These are phyloP conservation scores for Ustanciosporium gigantosporum DNA, from an alignment of 1,284 basidiomycete species.

Conservation along the genomic window DNA sequence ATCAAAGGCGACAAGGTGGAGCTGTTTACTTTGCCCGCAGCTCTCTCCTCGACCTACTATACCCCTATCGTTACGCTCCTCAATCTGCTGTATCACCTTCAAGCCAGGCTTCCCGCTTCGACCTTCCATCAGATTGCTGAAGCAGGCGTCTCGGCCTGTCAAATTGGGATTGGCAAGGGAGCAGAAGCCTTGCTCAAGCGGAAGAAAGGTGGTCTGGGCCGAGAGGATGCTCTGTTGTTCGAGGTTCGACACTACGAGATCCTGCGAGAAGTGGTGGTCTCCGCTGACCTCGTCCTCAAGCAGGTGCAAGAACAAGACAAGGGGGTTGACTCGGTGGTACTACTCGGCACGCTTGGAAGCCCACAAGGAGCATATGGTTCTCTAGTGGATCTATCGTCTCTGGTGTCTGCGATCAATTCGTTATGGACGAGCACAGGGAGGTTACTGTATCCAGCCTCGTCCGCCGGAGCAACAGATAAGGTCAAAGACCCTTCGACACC, in stretches of 20 bases:
- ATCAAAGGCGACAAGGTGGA: constrained; percentile 17
- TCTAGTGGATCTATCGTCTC: constrained; percentile 21
- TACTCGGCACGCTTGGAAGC: too few relatives aligned
- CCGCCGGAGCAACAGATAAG: neutral
- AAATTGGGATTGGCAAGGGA: constrained; percentile 10
- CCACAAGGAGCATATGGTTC: neutral
- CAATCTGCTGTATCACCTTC: constrained; percentile 27
- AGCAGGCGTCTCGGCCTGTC: constrained; percentile 15
- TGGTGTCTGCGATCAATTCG: constrained; percentile 36
- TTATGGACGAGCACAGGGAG: constrained; percentile 36
- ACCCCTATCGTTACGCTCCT: constrained; percentile 17
- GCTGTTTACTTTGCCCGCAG: constrained; percentile 19
- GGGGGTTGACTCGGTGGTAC: too few relatives aligned
- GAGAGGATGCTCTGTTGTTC: constrained; percentile 28
- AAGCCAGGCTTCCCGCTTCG: constrained; percentile 8
- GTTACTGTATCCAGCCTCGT: constrained; percentile 19
- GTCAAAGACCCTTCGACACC: neutral
- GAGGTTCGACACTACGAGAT: constrained; percentile 29
- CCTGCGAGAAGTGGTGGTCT: constrained; percentile 29
- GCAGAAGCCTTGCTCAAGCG: constrained; percentile 9
- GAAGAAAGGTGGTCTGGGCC: constrained; percentile 6
- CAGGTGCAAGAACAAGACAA: constrained; percentile 10
- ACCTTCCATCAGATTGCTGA: constrained; percentile 15
- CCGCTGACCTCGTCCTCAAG: constrained; percentile 19
- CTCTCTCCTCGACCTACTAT: constrained; percentile 20